These are phyloP conservation scores for Fusarium equiseti DNA, from an alignment of 2,329 filamentous ascomycete species.

Conservation along the genomic window DNA sequence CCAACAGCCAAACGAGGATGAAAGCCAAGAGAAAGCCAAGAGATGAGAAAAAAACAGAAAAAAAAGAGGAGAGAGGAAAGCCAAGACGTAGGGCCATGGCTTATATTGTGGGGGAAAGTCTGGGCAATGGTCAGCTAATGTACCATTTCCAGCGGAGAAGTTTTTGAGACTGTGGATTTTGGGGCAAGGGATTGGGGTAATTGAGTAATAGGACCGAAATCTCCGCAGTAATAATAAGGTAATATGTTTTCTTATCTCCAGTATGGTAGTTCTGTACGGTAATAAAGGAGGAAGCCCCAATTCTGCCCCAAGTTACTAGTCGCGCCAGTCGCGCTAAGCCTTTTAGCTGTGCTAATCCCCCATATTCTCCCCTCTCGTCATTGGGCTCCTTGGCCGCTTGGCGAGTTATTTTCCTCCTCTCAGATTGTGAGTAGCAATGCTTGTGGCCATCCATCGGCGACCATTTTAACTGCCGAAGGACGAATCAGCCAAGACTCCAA, in stretches of 20 bases:
- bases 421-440: neutral
- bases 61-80: neutral
- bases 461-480: conserved; percentile 20
- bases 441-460: conserved; percentile 2
- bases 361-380: neutral
- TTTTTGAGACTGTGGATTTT: neutral
- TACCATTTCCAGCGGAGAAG: neutral
- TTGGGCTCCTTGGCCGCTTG: conserved; percentile 2
- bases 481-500: conserved; percentile 10
- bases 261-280: neutral
- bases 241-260: neutral
- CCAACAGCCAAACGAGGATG: neutral
- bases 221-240: neutral
- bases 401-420: conserved; percentile 13
- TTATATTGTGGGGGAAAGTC: conserved; percentile 10
- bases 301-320: neutral
- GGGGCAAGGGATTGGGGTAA: conserved; percentile 6
- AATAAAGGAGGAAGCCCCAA: neutral
- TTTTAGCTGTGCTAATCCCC: neutral
- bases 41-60: conserved; percentile 1
- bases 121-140: neutral
- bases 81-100: conserved; percentile 6
- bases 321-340: neutral
- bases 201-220: neutral
- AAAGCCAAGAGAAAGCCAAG: conserved; percentile 19